phyloP scores from a whole-genome alignment of 1,284 basidiomycete species.

The Cutaneotrichosporon arboriforme region DNA sequence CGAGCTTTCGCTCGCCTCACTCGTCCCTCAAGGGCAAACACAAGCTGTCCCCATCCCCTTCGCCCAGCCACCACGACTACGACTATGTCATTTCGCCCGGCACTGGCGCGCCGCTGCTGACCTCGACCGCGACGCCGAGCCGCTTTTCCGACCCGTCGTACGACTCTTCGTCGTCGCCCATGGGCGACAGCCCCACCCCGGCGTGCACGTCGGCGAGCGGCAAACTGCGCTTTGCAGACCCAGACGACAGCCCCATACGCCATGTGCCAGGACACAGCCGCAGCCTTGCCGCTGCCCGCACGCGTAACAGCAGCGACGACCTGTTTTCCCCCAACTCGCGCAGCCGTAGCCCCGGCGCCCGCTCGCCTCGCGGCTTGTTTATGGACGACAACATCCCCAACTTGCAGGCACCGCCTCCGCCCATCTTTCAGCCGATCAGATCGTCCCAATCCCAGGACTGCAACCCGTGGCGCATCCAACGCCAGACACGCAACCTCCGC shows the following conservation, averaged over 20 bases:
- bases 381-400: slow-evolving; percentile 11
- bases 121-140: no score
- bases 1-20: slow-evolving; percentile 13
- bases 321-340: slow-evolving; percentile 16
- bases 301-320: slow-evolving; percentile 9
- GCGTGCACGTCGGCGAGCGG: slow-evolving; percentile 37
- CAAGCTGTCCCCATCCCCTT: slow-evolving; percentile 42
- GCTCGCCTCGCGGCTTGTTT: slow-evolving; percentile 2
- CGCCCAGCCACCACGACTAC: slow-evolving; percentile 33
- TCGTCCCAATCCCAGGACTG: slow-evolving; percentile 34
- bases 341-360: neutral
- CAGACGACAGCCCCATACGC: slow-evolving; percentile 36
- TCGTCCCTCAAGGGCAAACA: slow-evolving; percentile 30
- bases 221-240: slow-evolving; percentile 35
- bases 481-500: neutral
- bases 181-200: slow-evolving; percentile 38
- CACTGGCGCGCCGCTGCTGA: slow-evolving; percentile 25
- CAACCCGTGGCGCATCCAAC: slow-evolving; percentile 13
- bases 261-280: slow-evolving; percentile 40
- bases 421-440: slow-evolving; percentile 34
- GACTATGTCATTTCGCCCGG: slow-evolving; percentile 42
- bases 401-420: slow-evolving; percentile 10
- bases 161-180: slow-evolving; percentile 26
- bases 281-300: slow-evolving; percentile 23
- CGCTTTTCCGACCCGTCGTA: neutral